Conservation (phyloP, 129 eudicot genomes). For the Arctium minus region DNA sequence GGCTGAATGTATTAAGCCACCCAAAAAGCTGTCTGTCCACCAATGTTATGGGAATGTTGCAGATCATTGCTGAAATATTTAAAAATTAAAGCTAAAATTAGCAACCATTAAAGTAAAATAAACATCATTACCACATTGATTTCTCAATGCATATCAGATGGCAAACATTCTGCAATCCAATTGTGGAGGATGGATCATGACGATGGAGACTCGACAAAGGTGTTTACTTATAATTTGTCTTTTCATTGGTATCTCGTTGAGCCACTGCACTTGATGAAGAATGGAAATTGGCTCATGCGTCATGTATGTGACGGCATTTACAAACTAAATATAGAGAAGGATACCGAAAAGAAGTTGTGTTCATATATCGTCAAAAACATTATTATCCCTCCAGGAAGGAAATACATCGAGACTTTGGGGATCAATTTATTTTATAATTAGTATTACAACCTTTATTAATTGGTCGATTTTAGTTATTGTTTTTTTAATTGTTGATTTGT, state of each 20-base stretch:
- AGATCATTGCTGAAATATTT: no score
- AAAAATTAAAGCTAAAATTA: no score
- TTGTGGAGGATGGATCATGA: neutral
- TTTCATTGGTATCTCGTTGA: neutral
- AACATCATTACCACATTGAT: no score
- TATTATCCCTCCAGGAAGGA: neutral
- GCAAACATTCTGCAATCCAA: neutral
- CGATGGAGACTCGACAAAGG: neutral
- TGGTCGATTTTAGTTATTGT: no score
- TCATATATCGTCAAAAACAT: neutral
- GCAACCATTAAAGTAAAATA: no score
- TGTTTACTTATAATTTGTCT: neutral
- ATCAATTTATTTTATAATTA: neutral
- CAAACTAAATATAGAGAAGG: neutral
- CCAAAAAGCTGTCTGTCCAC: no score
- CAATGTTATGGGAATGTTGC: no score
- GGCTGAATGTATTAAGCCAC: no score
- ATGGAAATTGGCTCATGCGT: neutral
- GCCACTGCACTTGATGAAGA: neutral
- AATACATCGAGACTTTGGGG: neutral
- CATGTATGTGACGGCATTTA: neutral
- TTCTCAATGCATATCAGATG: no score
- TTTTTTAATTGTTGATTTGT: no score
- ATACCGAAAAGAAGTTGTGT: neutral
- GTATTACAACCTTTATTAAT: neutral